Evolutionary conservation across 495 filamentous ascomycete genomes (phyloP).

Genomic region (Penicillium robsamsonii): DNA sequence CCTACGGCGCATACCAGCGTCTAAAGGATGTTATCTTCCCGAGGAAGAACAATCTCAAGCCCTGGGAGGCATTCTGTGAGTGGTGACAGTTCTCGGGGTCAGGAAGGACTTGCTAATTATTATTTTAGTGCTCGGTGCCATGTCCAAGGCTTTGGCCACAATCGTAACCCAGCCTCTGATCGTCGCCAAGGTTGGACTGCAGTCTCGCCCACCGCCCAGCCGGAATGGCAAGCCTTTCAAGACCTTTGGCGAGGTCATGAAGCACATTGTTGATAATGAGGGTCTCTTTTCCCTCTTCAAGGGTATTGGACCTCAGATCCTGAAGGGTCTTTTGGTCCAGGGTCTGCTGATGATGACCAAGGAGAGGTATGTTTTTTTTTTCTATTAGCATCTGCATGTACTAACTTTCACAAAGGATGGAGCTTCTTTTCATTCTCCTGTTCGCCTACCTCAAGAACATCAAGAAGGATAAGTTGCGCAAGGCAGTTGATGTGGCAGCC

Average conservation of each 20-base stretch:
- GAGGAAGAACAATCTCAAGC: slow-evolving; percentile 70
- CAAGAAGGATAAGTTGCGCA: slow-evolving; percentile 66
- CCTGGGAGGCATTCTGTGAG: slow-evolving; percentile 90
- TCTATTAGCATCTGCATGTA: not conserved
- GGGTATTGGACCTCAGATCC: slow-evolving; percentile 90
- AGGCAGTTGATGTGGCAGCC: slow-evolving; percentile 52
- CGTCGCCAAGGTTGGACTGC: slow-evolving; percentile 95
- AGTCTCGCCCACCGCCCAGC: slow-evolving; percentile 83
- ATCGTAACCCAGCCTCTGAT: slow-evolving; percentile 94
- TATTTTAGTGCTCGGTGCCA: slow-evolving; percentile 74
- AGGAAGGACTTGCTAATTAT: slow-evolving; percentile 18
- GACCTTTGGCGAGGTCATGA: slow-evolving; percentile 92
- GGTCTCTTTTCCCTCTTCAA: slow-evolving; percentile 84
- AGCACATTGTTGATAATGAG: slow-evolving; percentile 85
- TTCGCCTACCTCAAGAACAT: slow-evolving; percentile 76
- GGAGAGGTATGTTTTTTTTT: slow-evolving; percentile 66
- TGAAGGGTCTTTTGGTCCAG: slow-evolving; percentile 91
- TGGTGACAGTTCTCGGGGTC: slow-evolving; percentile 14
- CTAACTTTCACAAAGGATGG: slow-evolving; percentile 62
- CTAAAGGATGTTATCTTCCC: slow-evolving; percentile 77
- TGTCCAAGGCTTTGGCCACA: slow-evolving; percentile 91
- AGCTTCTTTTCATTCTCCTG: slow-evolving; percentile 82
- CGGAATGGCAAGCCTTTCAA: slow-evolving; percentile 91
- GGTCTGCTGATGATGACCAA: slow-evolving; percentile 99
- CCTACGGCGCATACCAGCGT: slow-evolving; percentile 95